Percentiles rank a stretch among this genome's conserved stretches.
phyloP scores from a whole-genome alignment of 805 yeast species.

The Blastobotrys americana region DNA sequence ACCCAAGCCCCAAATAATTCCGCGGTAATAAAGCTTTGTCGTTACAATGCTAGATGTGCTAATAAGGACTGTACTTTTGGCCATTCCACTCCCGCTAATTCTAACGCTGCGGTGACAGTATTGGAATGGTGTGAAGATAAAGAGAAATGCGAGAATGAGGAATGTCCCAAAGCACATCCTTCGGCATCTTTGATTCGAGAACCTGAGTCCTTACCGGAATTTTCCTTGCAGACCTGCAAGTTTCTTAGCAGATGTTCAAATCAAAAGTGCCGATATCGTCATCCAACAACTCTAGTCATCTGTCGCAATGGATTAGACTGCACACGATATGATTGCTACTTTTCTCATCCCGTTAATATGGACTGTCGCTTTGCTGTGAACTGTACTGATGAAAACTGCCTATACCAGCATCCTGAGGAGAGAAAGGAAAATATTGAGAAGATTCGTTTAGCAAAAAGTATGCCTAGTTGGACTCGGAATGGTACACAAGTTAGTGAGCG shows the following conservation, averaged over 20 bases:
- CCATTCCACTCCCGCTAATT: constrained; percentile 85
- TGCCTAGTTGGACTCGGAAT: not conserved
- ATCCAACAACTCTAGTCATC: constrained; percentile 62
- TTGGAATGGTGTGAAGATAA: constrained; percentile 70
- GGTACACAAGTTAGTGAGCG: constrained; percentile 46
- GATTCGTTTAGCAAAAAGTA: constrained; percentile 12
- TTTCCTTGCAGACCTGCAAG: constrained; percentile 72
- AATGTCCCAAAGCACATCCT: constrained; percentile 74
- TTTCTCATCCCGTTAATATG: constrained; percentile 73
- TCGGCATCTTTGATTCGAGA: constrained; percentile 49
- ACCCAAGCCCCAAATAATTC: constrained; percentile 44
- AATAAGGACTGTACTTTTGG: constrained; percentile 81
- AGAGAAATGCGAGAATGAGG: constrained; percentile 51
- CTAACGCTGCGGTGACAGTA: constrained; percentile 58
- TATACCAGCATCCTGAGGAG: constrained; percentile 71
- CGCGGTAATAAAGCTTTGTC: constrained; percentile 44
- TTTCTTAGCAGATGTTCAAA: constrained; percentile 73
- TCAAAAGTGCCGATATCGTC: constrained; percentile 73
- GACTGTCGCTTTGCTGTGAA: constrained; percentile 72
- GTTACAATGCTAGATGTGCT: constrained; percentile 67
- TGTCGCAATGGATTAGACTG: constrained; percentile 82
- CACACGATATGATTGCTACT: constrained; percentile 70
- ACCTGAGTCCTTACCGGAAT: constrained; percentile 35
- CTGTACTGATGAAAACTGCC: constrained; percentile 66
- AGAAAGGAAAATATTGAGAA: constrained; percentile 37